These are phyloP conservation scores for Hapsidospora chrysogenum DNA, from an alignment of 495 filamentous ascomycete genomes.

Conservation along the genomic window DNA sequence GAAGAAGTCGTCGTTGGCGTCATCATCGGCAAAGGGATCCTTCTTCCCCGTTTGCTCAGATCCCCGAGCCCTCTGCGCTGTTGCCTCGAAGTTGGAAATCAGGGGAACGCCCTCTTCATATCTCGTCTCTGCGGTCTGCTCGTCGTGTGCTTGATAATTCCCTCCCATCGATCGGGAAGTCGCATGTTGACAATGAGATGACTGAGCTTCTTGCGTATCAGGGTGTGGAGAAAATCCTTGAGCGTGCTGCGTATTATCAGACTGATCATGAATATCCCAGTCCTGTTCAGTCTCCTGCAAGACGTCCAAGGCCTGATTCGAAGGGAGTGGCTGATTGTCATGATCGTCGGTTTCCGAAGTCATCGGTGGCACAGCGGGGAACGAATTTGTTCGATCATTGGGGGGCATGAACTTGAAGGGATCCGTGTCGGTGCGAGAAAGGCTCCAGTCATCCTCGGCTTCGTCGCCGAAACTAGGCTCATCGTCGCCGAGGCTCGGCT, in stretches of 20 bases:
- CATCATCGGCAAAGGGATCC: constrained; percentile 22
- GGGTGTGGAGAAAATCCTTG: too few relatives aligned
- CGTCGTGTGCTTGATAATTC: constrained; percentile 17
- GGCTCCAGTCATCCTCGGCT: constrained; percentile 33
- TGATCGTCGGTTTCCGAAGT: constrained; percentile 11
- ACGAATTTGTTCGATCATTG: constrained; percentile 42
- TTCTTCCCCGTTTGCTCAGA: constrained; percentile 1
- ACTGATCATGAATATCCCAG: constrained; percentile 11
- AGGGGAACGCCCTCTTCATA: constrained; percentile 46
- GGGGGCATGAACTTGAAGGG: constrained; percentile 37
- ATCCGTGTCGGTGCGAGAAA: constrained; percentile 29
- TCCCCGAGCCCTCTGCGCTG: constrained; percentile 3
- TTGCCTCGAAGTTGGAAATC: constrained; percentile 16
- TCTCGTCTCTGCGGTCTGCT: constrained; percentile 25
- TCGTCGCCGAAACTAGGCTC: constrained; percentile 41
- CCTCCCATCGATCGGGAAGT: constrained; percentile 8
- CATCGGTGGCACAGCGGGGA: constrained; percentile 34
- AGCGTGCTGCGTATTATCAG: constrained; percentile 6
- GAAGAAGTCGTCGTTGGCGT: constrained; percentile 32
- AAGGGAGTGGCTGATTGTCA: constrained; percentile 12
- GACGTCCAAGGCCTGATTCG: constrained; percentile 26
- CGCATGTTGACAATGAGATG: background rate
- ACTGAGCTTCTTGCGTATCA: constrained; percentile 3
- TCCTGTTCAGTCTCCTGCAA: constrained; percentile 16
- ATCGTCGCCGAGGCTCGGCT: constrained; percentile 38